Base-by-base conservation (phyloP, 169 alveolate genomes). In the Plasmodium reichenowi region DNA sequence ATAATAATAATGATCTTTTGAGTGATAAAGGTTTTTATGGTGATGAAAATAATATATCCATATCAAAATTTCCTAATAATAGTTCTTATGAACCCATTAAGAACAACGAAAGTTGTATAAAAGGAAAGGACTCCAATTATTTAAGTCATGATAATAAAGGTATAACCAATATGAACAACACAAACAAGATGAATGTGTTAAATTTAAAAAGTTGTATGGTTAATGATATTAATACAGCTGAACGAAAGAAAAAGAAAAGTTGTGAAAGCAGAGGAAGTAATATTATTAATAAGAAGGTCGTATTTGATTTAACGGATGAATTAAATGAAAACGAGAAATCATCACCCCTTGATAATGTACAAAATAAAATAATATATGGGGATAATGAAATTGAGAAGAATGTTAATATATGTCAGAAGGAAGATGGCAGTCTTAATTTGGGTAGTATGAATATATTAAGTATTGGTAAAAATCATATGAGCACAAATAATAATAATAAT, bases 231-330 rank as follows among this genome's bases (percentile, higher is more conserved):
- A 38, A 54, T 38, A 17, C 70, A n/a, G 3, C 12, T 38, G 43
- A 32, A 12, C 20, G 52, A 66, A 12, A 66, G 52, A 66, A 24
- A 29, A 17, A 66, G 17, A 26, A 13, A 8, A 29, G 22, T 66
- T 66, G 22, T 66, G 74, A 66, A 32, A 66, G 22, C 24, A 54
- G 74, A 22, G 10, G 56, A 20, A 38, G 17, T n/a, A 59, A 45
- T 20, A 67, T 2, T 22, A n/a, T 7, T 10, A 29, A 60, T 26
- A 67, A 43, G 20, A 47, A 60, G 59, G 56, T 74, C 2, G 24
- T 74, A 26, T 74, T 74, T 60, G 88, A 74, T 20, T 60, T 74
- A 74, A 74, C 88, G 1, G 72, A 38, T 0, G 74, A 45, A 15
- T 38, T 38, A 38, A 70, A 20, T 26, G 56, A 60, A 59, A 50